phyloP scores from a whole-genome alignment of 495 filamentous ascomycete genomes.

The Eremomyces bilateralis region DNA sequence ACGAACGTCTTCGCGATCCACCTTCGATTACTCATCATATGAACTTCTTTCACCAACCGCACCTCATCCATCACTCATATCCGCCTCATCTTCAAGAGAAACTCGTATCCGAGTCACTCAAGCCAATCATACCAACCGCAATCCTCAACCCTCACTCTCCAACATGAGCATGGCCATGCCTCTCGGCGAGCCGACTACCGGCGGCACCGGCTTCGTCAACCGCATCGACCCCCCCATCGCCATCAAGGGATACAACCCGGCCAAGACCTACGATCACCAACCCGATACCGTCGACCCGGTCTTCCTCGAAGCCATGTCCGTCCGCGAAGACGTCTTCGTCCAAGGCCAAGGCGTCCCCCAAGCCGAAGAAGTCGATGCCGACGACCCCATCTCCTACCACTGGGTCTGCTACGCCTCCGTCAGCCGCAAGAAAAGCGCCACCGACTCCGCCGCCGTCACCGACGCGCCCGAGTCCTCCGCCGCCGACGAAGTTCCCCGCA shows the following conservation, averaged over 20 bases:
- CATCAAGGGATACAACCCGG: conserved; percentile 25
- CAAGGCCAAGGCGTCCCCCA: conserved; percentile 47
- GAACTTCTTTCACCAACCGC: too few species aligned
- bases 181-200: too few species aligned
- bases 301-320: conserved; percentile 57
- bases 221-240: conserved; percentile 22
- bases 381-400: conserved; percentile 60
- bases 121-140: too few species aligned
- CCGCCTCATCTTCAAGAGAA: too few species aligned
- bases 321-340: conserved; percentile 61
- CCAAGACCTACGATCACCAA: conserved; percentile 22
- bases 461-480: neutral
- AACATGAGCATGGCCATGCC: too few species aligned
- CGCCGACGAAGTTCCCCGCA: conserved; percentile 32
- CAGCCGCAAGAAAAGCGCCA: conserved; percentile 17
- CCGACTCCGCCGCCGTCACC: conserved; percentile 8
- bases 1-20: too few species aligned
- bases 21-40: too few species aligned
- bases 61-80: too few species aligned
- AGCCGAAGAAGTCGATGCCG: conserved; percentile 52
- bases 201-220: conserved; percentile 21
- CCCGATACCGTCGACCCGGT: conserved; percentile 26
- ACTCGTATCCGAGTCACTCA: too few species aligned
- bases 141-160: too few species aligned
- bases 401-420: conserved; percentile 54